Conservation (phyloP, 1,284 basidiomycete species). For the Heterobasidion irregulare region DNA sequence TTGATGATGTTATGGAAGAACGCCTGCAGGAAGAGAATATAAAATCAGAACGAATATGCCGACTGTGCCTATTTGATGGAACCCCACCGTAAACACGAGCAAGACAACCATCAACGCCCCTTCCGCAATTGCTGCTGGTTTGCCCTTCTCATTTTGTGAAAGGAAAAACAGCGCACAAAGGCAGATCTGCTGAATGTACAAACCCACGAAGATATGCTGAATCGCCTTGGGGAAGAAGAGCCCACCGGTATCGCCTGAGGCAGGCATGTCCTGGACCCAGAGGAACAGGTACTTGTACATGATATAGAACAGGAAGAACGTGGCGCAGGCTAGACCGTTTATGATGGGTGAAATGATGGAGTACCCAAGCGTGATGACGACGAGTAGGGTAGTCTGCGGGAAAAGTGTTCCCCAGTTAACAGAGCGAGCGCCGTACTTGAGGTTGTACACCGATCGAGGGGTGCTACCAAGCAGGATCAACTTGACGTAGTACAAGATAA, state of each 20-base stretch:
- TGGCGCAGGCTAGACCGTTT: conserved; percentile 79
- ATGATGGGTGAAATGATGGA: conserved; percentile 91
- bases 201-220: conserved; percentile 86
- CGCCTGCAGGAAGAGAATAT: conserved; percentile 28
- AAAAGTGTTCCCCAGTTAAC: conserved; percentile 86
- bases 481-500: conserved; percentile 83
- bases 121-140: conserved; percentile 58
- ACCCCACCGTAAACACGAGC: conserved; percentile 68
- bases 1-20: conserved; percentile 64
- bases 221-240: conserved; percentile 95
- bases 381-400: conserved; percentile 67
- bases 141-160: conserved; percentile 40
- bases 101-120: conserved; percentile 80
- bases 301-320: conserved; percentile 81
- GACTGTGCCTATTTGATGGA: conserved; percentile 6
- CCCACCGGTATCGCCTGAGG: conserved; percentile 81
- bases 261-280: conserved; percentile 72
- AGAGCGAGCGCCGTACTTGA: conserved; percentile 62
- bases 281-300: conserved; percentile 88
- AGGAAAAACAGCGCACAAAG: conserved; percentile 87
- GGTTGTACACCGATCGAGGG: conserved; percentile 75
- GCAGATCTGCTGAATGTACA: conserved; percentile 83
- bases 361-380: conserved; percentile 75
- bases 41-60: conserved; percentile 5
- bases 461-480: conserved; percentile 81